A percentile compares a stretch with the other conserved stretches of the same genome.
These are phyloP conservation scores for Ustilago nuda DNA, from an alignment of 1,284 basidiomycete genomes.

Conservation along the genomic window DNA sequence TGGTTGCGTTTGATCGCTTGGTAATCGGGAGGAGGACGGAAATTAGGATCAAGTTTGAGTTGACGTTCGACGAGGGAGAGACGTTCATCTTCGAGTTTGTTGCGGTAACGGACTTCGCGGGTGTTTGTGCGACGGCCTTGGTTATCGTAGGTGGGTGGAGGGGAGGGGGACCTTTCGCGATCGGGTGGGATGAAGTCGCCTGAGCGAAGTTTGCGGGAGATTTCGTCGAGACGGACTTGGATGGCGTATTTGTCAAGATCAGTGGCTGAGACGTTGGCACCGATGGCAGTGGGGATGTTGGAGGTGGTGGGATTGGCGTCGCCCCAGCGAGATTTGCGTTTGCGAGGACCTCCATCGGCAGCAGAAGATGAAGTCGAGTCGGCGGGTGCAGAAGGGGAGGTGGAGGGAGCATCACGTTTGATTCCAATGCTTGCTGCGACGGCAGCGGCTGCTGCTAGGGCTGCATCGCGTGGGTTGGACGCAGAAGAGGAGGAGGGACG, in stretches of 20 bases:
- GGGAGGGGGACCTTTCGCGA: slow-evolving; percentile 91
- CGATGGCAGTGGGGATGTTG: slow-evolving; percentile 62
- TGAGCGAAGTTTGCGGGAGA: slow-evolving; percentile 89
- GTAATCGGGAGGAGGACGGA: slow-evolving; percentile 94
- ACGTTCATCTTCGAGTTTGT: slow-evolving; percentile 97
- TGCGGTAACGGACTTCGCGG: slow-evolving; percentile 95
- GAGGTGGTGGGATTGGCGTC: slow-evolving; percentile 54
- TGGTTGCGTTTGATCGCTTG: slow-evolving; percentile 85
- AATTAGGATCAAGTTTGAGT: slow-evolving; percentile 97
- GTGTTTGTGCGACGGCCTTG: slow-evolving; percentile 98
- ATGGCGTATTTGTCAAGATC: slow-evolving; percentile 68
- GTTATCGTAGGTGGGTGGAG: slow-evolving; percentile 94
- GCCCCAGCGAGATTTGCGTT: slow-evolving; percentile 67
- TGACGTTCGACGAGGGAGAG: slow-evolving; percentile 92
- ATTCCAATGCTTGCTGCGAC: slow-evolving; percentile 49
- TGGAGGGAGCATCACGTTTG: slow-evolving; percentile 33
- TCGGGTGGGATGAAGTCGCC: slow-evolving; percentile 97
- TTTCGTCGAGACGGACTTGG: slow-evolving; percentile 84
- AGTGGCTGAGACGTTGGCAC: slow-evolving; percentile 56
- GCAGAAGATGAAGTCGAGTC: slow-evolving; percentile 11
- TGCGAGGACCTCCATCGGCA: slow-evolving; percentile 56
- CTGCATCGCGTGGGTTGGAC: slow-evolving; percentile 31
- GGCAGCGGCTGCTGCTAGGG: slow-evolving; percentile 39
- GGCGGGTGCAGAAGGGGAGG: slow-evolving; percentile 5
- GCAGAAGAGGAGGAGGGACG: slow-evolving; percentile 26